Conservation (phyloP, 192 early-diverging fungal genomes). For the Mortierella hygrophila region DNA sequence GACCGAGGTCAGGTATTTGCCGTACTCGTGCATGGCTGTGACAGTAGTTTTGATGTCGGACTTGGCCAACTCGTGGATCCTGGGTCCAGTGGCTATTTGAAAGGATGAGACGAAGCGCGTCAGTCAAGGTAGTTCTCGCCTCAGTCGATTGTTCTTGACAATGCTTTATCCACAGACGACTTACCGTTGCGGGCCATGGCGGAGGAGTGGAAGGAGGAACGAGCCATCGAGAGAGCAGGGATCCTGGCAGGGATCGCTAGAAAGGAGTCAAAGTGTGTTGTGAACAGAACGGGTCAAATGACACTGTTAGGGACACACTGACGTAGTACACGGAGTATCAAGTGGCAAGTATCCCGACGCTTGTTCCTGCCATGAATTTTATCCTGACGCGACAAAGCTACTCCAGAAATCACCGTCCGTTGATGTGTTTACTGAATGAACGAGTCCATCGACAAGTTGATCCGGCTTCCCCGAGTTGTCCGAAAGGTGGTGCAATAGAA, state of each 20-base stretch:
- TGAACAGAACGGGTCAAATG: not conserved
- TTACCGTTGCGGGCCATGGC: slow-evolving; percentile 42
- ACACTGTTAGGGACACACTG: not conserved
- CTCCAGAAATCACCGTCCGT: too few relatives aligned
- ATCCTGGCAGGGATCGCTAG: slow-evolving; percentile 53
- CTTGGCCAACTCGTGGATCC: slow-evolving; percentile 48
- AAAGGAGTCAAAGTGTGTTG: not conserved
- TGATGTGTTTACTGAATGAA: not conserved
- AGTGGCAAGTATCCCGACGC: not conserved
- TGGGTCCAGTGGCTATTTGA: slow-evolving; percentile 38
- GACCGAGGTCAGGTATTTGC: slow-evolving; percentile 85
- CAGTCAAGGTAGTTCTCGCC: not conserved
- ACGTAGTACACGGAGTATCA: not conserved
- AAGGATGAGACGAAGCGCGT: not conserved
- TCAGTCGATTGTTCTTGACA: not conserved
- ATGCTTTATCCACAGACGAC: not conserved
- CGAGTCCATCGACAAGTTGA: slow-evolving; percentile 4
- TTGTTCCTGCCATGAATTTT: not conserved
- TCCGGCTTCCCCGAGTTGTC: slow-evolving; percentile 16
- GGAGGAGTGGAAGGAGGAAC: slow-evolving; percentile 44
- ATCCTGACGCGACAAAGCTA: not conserved
- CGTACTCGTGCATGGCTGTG: slow-evolving; percentile 82
- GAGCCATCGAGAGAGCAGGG: slow-evolving; percentile 42
- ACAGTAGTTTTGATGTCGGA: slow-evolving; percentile 52
- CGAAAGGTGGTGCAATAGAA: not conserved